Evolutionary conservation across 305 asterid genomes (phyloP), one percentile per base, ranked within the genome.

Genomic region (Fraxinus dipetala): DNA sequence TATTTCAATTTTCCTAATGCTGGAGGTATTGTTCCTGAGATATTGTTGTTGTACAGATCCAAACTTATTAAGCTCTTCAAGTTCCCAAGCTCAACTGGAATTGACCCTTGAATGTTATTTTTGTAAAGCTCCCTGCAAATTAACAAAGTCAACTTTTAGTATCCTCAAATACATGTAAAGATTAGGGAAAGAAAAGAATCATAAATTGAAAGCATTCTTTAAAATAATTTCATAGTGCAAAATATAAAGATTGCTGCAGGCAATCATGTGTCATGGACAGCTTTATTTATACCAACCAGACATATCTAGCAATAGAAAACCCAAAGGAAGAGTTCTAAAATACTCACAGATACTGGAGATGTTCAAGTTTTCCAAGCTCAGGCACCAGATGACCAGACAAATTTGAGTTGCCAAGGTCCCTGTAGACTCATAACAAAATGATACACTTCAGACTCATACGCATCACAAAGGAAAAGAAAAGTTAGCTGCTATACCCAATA

Each of bases 351-450:
- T 96, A 96, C 87, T 94, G 98, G 75, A 94, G 97, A 86, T 96
- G 87, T 80, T 93, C 97, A 63, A 96, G 98, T 80, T 92, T 92
- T 81, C 98, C 99, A 69, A 96, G 95, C 79, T 96, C 98, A 22
- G 98, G 91, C 72, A 92, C 99, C 35, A 96, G 90, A 85, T 92
- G 92, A 77, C 98, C 99, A 76, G 94, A 91, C 82, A 96, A 86
- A 76, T 96, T 92, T 63, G 98, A 92, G 91, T 94, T 96, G 56
- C 98, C 99, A 73, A 94, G 97, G 87, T 96, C 99, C 90, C 99
- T 96, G 85, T 79, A 81, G 89, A 85, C 69, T 20, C 56, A 81
- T 38, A 72, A 43, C 45, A 72, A 32, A 75, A 51, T 35, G 54
- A 61, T 75, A 79, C 75, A 79, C 0, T 74, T 83, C 72, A 80